phyloP scores from a whole-genome alignment of 176 grass and related monocot species.

The Bonia amplexicaulis region DNA sequence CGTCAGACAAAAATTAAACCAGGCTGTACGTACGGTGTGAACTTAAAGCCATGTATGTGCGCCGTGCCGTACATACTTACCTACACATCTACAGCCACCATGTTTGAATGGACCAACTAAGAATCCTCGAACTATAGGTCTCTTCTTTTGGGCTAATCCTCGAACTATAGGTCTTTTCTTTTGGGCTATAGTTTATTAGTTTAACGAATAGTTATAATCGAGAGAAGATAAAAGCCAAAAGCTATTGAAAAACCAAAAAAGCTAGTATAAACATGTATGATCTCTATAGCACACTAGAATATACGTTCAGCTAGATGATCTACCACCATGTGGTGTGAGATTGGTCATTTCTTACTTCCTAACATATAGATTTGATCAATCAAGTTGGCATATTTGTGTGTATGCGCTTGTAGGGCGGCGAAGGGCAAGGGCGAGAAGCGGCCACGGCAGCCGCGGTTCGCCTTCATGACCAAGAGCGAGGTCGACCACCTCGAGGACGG shows the following conservation, averaged over 20 bases:
- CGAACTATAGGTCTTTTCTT: too few relatives aligned
- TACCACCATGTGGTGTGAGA: neutral
- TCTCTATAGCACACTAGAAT: neutral
- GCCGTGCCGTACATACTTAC: constrained; percentile 23
- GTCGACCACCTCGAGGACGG: constrained; percentile 91
- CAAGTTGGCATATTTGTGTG: neutral
- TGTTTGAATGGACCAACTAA: constrained; percentile 40
- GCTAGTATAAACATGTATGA: constrained; percentile 20
- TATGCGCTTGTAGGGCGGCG: constrained; percentile 4
- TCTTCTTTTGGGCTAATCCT: too few relatives aligned
- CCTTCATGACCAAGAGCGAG: constrained; percentile 97
- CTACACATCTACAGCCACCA: constrained; percentile 1
- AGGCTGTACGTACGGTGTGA: constrained; percentile 28
- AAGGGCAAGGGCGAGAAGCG: constrained; percentile 75
- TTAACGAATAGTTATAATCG: too few relatives aligned
- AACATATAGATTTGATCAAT: neutral
- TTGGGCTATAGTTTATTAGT: too few relatives aligned
- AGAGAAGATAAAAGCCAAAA: too few relatives aligned
- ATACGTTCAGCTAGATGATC: neutral
- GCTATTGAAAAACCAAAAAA: too few relatives aligned
- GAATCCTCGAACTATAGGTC: neutral
- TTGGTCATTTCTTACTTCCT: neutral
- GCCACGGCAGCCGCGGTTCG: constrained; percentile 66
- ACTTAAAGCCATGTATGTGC: neutral
- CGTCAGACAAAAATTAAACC: neutral